Conservation (phyloP, 495 filamentous ascomycete species). For the Talaromyces nanjingensis region DNA sequence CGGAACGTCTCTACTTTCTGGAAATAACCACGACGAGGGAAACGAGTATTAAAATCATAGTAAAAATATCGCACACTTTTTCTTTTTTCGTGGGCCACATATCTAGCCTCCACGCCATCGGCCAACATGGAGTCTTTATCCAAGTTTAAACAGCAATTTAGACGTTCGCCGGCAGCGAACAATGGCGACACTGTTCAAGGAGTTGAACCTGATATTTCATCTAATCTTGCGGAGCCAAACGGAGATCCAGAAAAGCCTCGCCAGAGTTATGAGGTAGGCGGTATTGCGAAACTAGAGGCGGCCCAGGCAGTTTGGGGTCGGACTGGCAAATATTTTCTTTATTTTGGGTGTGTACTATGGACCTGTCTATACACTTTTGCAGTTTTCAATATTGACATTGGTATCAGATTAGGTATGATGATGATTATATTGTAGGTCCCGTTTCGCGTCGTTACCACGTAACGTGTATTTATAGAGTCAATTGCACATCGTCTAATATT, state of each 20-base stretch:
- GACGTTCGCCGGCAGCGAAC: background rate
- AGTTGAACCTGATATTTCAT: background rate
- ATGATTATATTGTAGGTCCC: conserved; percentile 39
- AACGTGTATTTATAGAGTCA: background rate
- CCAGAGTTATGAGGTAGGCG: conserved; percentile 12
- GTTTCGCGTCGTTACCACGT: too few relatives aligned
- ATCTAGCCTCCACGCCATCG: background rate
- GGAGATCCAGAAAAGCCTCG: background rate
- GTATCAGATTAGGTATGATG: conserved; percentile 28
- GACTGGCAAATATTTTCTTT: conserved; percentile 35
- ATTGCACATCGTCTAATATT: background rate
- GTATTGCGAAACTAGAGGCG: conserved; percentile 30
- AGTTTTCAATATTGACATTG: conserved; percentile 8
- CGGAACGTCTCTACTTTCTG: too few relatives aligned
- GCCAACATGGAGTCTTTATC: background rate
- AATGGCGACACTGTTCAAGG: background rate
- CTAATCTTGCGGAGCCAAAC: background rate
- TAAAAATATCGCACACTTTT: too few relatives aligned
- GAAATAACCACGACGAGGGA: too few relatives aligned
- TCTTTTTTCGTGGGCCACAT: background rate
- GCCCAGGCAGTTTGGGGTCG: conserved; percentile 35
- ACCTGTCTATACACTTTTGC: too few relatives aligned
- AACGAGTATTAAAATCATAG: too few relatives aligned
- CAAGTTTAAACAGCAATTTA: background rate
- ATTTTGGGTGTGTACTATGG: conserved; percentile 26